Evolutionary conservation across 2,329 filamentous ascomycete species (phyloP), one percentile per base, ranked within the genome.

Genomic region (Aquanectria penicillioides): DNA sequence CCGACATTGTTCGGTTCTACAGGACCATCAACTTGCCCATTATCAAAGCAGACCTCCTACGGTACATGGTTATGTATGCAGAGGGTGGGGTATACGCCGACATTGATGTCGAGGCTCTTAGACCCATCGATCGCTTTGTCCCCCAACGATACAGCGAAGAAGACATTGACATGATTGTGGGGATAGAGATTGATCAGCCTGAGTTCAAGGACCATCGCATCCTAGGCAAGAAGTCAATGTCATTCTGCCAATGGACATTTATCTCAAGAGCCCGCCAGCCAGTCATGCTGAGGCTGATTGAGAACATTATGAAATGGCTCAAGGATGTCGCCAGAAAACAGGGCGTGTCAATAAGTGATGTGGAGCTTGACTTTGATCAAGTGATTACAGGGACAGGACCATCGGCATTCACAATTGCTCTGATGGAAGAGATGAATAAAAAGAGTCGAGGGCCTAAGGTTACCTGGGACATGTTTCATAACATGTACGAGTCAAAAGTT

Each of bases 211-310:
- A 86, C 46, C 89, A 91, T 69, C 81, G 85, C 2, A 87, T 91
- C 26, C 78, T 91, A 0, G 89, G 89, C 12, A 81, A 81, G 44
- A 91, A 91, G 74, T 90, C 85, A 31, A 79, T 81, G 64, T 91
- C 88, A 0, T 91, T 92, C 71, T 91, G 89, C 71, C 89, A 91
- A 69, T 92, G 89, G 89, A 91, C 89, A 0, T 90, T 91, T 68
- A 88, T 90, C 78, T 85, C 85, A 66, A 89, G 90, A 69, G 88
- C 89, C 1, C 78, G 81, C 15, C 82, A 88, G 22, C 87, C 87
- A 2, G 86, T 91, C 54, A 90, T 92, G 87, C 78, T 91, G 72
- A 77, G 78, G 26, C 80, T 92, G 4, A 83, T 91, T 41, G 87
- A 91, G 70, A 85, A 88, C 67, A 91, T 91, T 70, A 83, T 91